Conservation (phyloP, 352 stramenopile genomes). For the Pelagophyceae sp. region DNA sequence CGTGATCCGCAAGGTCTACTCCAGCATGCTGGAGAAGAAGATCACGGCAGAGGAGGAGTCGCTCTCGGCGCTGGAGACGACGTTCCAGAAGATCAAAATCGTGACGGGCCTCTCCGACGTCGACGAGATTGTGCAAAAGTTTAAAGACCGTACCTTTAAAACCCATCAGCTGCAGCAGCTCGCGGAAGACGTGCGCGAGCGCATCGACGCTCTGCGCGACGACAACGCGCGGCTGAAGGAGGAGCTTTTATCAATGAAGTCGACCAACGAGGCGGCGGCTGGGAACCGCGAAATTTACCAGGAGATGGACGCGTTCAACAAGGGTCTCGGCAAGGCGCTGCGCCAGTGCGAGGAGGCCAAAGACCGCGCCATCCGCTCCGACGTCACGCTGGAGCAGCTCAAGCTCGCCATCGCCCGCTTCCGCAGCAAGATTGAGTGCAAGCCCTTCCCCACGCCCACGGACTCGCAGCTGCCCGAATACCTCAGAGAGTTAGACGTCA, state of each 20-base stretch:
- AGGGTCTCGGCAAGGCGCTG: conserved; percentile 30
- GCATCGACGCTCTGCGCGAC: conserved; percentile 32
- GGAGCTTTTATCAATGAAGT: conserved; percentile 25
- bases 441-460: conserved; percentile 25
- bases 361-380: conserved; percentile 29
- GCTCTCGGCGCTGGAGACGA: conserved; percentile 26
- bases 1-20: conserved; percentile 40
- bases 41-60: conserved; percentile 27
- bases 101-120: conserved; percentile 36
- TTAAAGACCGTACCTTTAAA: conserved; percentile 31
- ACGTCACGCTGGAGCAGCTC: conserved; percentile 35
- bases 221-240: conserved; percentile 32
- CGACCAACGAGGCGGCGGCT: conserved; percentile 24
- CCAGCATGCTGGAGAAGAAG: conserved; percentile 36
- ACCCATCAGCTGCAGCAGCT: conserved; percentile 35
- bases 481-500: conserved; percentile 35
- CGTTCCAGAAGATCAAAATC: conserved; percentile 37
- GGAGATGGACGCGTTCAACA: conserved; percentile 37
- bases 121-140: conserved; percentile 40
- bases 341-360: conserved; percentile 40
- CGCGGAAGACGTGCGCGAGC: conserved; percentile 34
- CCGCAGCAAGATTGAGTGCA: conserved; percentile 34
- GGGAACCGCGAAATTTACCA: conserved; percentile 39
- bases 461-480: conserved; percentile 33
- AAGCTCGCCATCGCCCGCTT: conserved; percentile 35